These are phyloP conservation scores for Bombardia bombarda DNA, from an alignment of 495 filamentous ascomycete species.

Conservation along the genomic window DNA sequence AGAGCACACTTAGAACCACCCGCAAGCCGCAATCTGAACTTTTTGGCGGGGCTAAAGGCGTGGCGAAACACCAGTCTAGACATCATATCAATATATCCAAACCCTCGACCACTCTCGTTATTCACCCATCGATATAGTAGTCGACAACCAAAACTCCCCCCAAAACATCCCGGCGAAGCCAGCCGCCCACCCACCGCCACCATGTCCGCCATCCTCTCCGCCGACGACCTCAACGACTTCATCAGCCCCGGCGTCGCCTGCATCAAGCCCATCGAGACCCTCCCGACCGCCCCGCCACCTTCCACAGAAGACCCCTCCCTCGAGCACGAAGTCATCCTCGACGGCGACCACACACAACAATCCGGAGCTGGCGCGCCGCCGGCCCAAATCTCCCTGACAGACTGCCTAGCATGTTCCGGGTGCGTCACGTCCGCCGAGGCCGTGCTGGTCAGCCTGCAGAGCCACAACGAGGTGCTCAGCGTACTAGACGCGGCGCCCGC, in stretches of 20 bases:
- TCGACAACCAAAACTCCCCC: not conserved
- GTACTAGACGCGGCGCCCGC: conserved; percentile 62
- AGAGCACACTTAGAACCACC: not conserved
- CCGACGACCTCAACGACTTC: conserved; percentile 97
- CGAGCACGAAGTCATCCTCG: conserved; percentile 84
- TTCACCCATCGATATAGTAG: not conserved
- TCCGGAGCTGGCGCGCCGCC: conserved; percentile 23
- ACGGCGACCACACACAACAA: conserved; percentile 63
- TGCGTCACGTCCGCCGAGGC: conserved; percentile 97
- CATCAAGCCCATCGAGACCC: conserved; percentile 92
- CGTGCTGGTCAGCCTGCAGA: conserved; percentile 85
- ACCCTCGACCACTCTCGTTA: not conserved
- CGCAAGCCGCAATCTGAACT: not conserved
- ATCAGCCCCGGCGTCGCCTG: conserved; percentile 95
- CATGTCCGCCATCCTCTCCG: conserved; percentile 95
- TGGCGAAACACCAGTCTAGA: not conserved
- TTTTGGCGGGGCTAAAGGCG: not conserved
- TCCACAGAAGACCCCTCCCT: conserved; percentile 12
- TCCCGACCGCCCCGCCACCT: conserved; percentile 44
- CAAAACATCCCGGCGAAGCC: not conserved
- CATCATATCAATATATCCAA: not conserved
- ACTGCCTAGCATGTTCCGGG: conserved; percentile 94
- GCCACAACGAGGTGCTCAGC: conserved; percentile 80
- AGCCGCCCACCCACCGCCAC: not conserved
- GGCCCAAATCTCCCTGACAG: conserved; percentile 90